A percentile compares a stretch with the other conserved stretches of the same genome.
These are phyloP conservation scores for Salisapilia sapeloensis DNA, from an alignment of 352 stramenopile species.

Conservation along the genomic window DNA sequence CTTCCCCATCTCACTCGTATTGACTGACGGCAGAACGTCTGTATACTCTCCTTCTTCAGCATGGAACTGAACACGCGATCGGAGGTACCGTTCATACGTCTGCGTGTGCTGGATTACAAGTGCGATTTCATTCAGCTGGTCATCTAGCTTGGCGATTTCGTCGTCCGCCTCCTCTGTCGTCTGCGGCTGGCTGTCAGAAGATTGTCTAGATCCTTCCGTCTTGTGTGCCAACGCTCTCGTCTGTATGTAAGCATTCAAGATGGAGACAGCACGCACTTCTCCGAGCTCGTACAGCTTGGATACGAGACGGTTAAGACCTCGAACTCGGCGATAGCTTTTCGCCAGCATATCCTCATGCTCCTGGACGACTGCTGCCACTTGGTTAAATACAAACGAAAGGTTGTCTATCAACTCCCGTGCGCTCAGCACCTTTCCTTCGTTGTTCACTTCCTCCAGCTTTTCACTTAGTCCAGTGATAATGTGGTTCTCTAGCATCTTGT, in stretches of 20 bases:
- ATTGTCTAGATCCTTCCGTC: neutral
- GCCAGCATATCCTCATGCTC: constrained; percentile 32
- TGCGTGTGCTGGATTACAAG: constrained; percentile 79
- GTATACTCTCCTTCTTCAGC: constrained; percentile 1
- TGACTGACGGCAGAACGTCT: constrained; percentile 25
- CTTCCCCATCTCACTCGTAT: constrained; percentile 63
- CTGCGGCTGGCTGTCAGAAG: neutral
- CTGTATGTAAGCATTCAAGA: constrained; percentile 50
- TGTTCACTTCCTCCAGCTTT: constrained; percentile 12
- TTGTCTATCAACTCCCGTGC: constrained; percentile 61
- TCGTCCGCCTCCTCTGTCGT: constrained; percentile 17
- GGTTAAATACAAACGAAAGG: constrained; percentile 60
- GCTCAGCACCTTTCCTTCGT: constrained; percentile 41
- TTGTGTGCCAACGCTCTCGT: constrained; percentile 2
- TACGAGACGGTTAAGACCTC: constrained; percentile 31
- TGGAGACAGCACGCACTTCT: constrained; percentile 31
- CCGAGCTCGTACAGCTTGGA: constrained; percentile 32
- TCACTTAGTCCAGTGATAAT: constrained; percentile 17
- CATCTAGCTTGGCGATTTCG: constrained; percentile 53
- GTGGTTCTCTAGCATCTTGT: constrained; percentile 32
- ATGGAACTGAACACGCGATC: constrained; percentile 20
- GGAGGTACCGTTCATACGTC: constrained; percentile 81
- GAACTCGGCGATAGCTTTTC: constrained; percentile 32
- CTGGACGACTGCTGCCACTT: constrained; percentile 41
- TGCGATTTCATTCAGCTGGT: constrained; percentile 75